Base-by-base conservation (phyloP, 371 early-diverging fungal genomes). In the Rhizopus arrhizus region DNA sequence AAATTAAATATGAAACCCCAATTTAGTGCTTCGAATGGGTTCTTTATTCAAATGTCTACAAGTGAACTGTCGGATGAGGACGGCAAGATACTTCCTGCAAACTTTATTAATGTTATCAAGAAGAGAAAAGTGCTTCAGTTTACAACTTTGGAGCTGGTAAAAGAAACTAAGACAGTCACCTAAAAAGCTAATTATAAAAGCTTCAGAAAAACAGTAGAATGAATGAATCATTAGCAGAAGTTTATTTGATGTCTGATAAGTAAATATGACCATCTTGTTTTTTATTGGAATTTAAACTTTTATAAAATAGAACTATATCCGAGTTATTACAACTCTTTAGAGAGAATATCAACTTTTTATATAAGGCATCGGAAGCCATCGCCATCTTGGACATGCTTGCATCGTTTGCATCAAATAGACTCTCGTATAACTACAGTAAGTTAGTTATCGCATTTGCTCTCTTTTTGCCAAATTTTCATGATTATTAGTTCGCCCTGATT, bases 191-290 rank as follows among this genome's bases (percentile, higher is more conserved):
- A 55, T 45, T 59, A 42, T 7, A 32, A 8, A 45, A 75, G 70
- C 65, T 81, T 15, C 81, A 85, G 67, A 78, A 74, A 40, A 85
- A 82, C 60, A 80, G 75, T 53, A 86, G 90, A 58, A 78, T 87
- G 34, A 89, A 95, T 54, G 93, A 93, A 50, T 89, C 96, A 2
- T 76, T 95, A 22, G 79, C 85, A 15, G 98, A 96, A 70, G 89
- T 96, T 8, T 93, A 85, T 63, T 56, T 92, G 45, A 86, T 93
- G 85, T 91, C 91, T 2, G 91, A 93, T 65, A 88, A 81, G 88
- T 87, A 77, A 34, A 38, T 34, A 40, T 15, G 11, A 11, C 12
- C 34, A 51, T 31, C 4, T 22, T 28, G 22, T 34, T 11, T 11
- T 31, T 47, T 49, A 31, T 6, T 10, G 7, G 31, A 29, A 48